phyloP scores from a whole-genome alignment of 768 basidiomycete species.

The Lactarius tabidus region DNA sequence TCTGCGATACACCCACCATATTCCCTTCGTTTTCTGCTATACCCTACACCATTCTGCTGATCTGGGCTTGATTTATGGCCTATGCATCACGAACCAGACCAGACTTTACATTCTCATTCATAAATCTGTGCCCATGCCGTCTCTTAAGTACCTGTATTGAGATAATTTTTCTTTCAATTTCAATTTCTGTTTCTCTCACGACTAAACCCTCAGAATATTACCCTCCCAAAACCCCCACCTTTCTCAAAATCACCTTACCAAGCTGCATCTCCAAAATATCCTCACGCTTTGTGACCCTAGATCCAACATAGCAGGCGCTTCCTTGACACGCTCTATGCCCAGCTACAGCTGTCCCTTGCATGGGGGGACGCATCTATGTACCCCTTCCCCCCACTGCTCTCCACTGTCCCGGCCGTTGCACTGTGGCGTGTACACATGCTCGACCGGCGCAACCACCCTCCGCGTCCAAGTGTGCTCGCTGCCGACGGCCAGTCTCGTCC shows the following conservation, averaged over 20 bases:
- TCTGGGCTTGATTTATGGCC: slow-evolving; percentile 21
- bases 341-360: no score
- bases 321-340: no score
- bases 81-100: slow-evolving; percentile 17
- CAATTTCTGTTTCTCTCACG: slow-evolving; percentile 1
- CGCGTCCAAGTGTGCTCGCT: no score
- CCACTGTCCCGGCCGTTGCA: no score
- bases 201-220: neutral
- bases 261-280: neutral
- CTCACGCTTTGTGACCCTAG: neutral
- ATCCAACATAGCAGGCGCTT: no score
- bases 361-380: no score
- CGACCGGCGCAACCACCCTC: no score
- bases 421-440: no score
- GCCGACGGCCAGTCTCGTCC: no score
- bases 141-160: neutral
- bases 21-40: slow-evolving; percentile 25
- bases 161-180: slow-evolving; percentile 4
- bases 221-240: no score
- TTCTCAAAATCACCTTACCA: neutral
- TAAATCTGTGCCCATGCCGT: slow-evolving; percentile 16
- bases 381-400: no score
- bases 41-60: slow-evolving; percentile 29
- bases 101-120: slow-evolving; percentile 10
- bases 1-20: slow-evolving; percentile 1